Percentiles rank a stretch among this genome's conserved stretches.
These are phyloP conservation scores for Clonostachys sp. DNA, from an alignment of 2,329 filamentous ascomycete species.

Conservation along the genomic window DNA sequence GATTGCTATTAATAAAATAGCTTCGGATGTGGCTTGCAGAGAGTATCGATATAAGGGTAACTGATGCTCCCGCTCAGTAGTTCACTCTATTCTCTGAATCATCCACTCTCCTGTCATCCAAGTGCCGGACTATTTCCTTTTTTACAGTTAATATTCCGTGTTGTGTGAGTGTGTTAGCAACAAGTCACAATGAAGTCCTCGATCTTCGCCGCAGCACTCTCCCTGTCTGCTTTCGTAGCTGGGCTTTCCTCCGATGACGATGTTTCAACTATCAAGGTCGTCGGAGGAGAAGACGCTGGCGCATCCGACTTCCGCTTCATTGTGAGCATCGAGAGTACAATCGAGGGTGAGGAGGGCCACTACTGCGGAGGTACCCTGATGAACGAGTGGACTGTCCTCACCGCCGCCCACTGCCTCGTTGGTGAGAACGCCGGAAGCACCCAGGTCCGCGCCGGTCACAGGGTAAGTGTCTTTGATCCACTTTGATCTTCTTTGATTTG, in stretches of 20 bases:
- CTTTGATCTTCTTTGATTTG: slow-evolving; percentile 8
- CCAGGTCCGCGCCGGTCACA: slow-evolving; percentile 17
- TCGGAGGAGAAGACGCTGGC: slow-evolving; percentile 14
- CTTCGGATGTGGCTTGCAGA: too few relatives aligned
- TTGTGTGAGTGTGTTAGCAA: too few relatives aligned
- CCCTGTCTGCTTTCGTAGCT: neutral
- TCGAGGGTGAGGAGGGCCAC: slow-evolving; percentile 3
- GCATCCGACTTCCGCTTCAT: slow-evolving; percentile 23
- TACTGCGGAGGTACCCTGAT: slow-evolving; percentile 21
- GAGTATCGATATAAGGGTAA: too few relatives aligned
- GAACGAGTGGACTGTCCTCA: slow-evolving; percentile 21
- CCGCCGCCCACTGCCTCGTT: slow-evolving; percentile 19
- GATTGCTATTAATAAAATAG: too few relatives aligned
- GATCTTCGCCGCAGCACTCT: neutral
- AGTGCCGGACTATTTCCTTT: too few relatives aligned
- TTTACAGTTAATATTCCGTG: too few relatives aligned
- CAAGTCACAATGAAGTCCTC: neutral
- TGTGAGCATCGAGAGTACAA: slow-evolving; percentile 11
- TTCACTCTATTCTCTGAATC: too few relatives aligned
- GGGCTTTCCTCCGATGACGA: neutral
- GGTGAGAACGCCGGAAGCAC: slow-evolving; percentile 7
- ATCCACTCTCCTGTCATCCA: too few relatives aligned
- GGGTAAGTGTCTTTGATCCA: slow-evolving; percentile 3
- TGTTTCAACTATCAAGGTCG: slow-evolving; percentile 7
- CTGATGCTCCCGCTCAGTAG: too few relatives aligned